Base-by-base conservation (phyloP, 768 basidiomycete species). In the Suillus spraguei region DNA sequence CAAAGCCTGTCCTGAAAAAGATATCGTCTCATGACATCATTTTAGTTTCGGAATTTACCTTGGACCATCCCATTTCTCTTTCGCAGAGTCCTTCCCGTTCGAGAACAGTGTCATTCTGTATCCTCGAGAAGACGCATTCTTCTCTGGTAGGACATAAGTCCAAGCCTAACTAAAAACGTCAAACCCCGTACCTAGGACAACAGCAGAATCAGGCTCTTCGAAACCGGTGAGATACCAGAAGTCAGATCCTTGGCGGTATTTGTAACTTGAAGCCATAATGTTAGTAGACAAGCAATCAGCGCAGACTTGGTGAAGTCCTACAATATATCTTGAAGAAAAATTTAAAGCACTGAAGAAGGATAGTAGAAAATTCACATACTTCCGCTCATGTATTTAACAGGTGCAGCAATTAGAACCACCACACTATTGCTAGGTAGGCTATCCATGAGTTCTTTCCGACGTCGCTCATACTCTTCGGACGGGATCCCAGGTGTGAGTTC, bases 161-260 rank as follows among this genome's bases (percentile, higher is more conserved):
- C 61, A 64, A 44, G 42, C 11, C 42, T 42, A 20, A 32, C 1
- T 20, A 49, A 33, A 8, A 13, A 16, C 4, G 38, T 64, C 11
- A 2, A 35, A 35, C 5, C 54, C 62, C 81, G 42, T 58, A 92
- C 94, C 88, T 53, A 99, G 81, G 44, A 98, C 82, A 49, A 99
- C 79, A 0, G 93, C 95, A 20, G 97, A 86, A 62, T 97, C 91
- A 1, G 95, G 93, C 72, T 99, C 97, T 63, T 94, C 87, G 70
- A 97, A 97, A 13, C 97, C 97, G 0, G 97, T 97, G 16, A 99
- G 81, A 74, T 99, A 99, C 91, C 91, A 94, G 73, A 96, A 93
- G 76, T 97, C 90, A 42, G 92, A 94, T 0, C 87, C 87, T 76
- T 97, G 97, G 28, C 97, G 87, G 72, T 93, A 97, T 74, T 95